Conservation (phyloP, 495 filamentous ascomycete genomes). For the Tuber microsphaerosporum region DNA sequence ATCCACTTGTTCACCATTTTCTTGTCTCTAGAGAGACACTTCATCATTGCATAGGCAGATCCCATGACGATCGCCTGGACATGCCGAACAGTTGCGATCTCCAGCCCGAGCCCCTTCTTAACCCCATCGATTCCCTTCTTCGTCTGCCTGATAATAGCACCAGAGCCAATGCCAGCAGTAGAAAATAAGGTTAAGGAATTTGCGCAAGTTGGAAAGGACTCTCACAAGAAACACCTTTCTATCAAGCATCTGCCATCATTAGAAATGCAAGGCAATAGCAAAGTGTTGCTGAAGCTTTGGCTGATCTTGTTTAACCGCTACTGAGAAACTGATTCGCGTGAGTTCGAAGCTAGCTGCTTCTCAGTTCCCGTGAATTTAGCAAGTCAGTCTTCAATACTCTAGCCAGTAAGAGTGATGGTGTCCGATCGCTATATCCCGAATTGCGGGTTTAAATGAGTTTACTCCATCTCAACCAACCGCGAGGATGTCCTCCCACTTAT, state of each 20-base stretch:
- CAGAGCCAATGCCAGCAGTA: background rate
- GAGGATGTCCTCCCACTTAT: too few species aligned
- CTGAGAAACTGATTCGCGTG: too few species aligned
- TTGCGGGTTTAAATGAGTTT: too few species aligned
- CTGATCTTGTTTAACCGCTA: slow-evolving; percentile 2
- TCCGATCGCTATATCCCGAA: too few species aligned
- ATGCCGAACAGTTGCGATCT: slow-evolving; percentile 2
- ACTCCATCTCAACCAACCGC: too few species aligned
- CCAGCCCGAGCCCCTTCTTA: background rate
- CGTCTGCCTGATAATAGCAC: background rate
- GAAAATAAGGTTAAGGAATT: background rate
- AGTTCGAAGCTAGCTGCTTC: too few species aligned
- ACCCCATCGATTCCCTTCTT: background rate
- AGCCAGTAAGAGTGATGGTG: too few species aligned
- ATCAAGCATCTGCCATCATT: background rate
- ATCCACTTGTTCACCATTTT: background rate
- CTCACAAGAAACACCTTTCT: slow-evolving; percentile 9
- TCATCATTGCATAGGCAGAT: slow-evolving; percentile 5
- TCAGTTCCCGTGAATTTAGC: too few species aligned
- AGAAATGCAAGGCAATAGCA: slow-evolving; percentile 5
- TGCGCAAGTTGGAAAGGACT: background rate
- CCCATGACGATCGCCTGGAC: slow-evolving; percentile 3
- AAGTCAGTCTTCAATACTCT: too few species aligned
- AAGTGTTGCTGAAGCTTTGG: slow-evolving; percentile 7
- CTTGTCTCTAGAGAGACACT: slow-evolving; percentile 10